A percentile compares a stretch with the other conserved stretches of the same genome.
Evolutionary conservation across 192 early-diverging fungal species (phyloP).

Genomic region (Funneliformis mosseae): DNA sequence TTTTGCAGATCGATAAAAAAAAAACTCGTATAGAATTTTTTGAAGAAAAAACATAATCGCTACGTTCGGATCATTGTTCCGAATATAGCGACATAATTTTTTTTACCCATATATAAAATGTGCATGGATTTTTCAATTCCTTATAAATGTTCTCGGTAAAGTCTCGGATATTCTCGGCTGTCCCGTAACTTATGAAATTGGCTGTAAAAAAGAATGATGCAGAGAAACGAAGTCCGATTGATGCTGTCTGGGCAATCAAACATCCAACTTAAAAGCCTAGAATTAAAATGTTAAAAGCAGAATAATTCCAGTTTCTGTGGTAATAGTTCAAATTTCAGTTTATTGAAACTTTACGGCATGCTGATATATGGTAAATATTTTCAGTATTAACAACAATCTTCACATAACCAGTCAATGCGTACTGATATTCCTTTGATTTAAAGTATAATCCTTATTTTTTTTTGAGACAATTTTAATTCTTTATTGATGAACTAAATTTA

Average conservation of each 20-base stretch:
- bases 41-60: no score
- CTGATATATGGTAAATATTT: slow-evolving; percentile 28
- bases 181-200: no score
- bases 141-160: no score
- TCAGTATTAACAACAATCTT: slow-evolving; percentile 9
- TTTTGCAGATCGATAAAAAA: no score
- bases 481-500: neutral
- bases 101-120: no score
- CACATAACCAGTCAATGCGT: slow-evolving; percentile 10
- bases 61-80: no score
- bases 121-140: no score
- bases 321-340: neutral
- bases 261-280: no score
- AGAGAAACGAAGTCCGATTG: slow-evolving; percentile 13
- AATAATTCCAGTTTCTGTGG: slow-evolving; percentile 2
- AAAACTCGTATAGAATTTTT: no score
- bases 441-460: neutral
- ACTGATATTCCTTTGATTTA: slow-evolving; percentile 13
- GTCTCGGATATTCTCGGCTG: no score
- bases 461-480: neutral
- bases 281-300: slow-evolving; percentile 32
- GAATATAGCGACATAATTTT: no score
- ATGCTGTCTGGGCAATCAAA: slow-evolving; percentile 24
- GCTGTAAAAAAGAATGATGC: slow-evolving; percentile 30
- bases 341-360: slow-evolving; percentile 27